Conservation (phyloP, 1,139 yeast species). For the Nakaseomyces bracarensis region DNA sequence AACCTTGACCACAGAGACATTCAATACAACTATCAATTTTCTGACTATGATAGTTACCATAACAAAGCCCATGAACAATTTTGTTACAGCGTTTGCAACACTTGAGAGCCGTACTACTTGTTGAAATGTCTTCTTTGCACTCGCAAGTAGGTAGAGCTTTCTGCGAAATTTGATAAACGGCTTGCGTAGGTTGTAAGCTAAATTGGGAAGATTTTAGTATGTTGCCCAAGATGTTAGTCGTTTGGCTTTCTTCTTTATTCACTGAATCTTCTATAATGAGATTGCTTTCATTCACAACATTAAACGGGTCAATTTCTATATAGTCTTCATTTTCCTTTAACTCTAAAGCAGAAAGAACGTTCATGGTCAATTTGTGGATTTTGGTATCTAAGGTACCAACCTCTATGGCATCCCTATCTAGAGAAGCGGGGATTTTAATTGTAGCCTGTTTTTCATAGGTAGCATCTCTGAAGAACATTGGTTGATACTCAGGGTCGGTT, state of each 20-base stretch:
- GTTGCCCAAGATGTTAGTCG: slow-evolving; percentile 28
- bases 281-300: slow-evolving; percentile 13
- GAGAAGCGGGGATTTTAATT: slow-evolving; percentile 24
- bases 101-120: slow-evolving; percentile 12
- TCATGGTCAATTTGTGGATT: slow-evolving; percentile 22
- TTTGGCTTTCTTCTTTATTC: slow-evolving; percentile 22
- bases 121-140: slow-evolving; percentile 24
- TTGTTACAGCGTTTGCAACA: slow-evolving; percentile 27
- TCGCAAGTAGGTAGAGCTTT: slow-evolving; percentile 23
- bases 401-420: slow-evolving; percentile 17
- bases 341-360: slow-evolving; percentile 23
- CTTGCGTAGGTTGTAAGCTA: slow-evolving; percentile 30
- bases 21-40: slow-evolving; percentile 22
- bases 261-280: slow-evolving; percentile 5
- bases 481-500: slow-evolving; percentile 43
- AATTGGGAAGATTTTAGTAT: slow-evolving; percentile 26
- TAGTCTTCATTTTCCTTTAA: slow-evolving; percentile 10
- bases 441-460: slow-evolving; percentile 31
- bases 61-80: slow-evolving; percentile 30
- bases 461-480: slow-evolving; percentile 41
- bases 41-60: slow-evolving; percentile 18
- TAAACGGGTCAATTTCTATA: slow-evolving; percentile 31
- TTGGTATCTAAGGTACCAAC: slow-evolving; percentile 27
- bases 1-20: slow-evolving; percentile 24
- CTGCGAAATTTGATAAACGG: slow-evolving; percentile 6